Conservation (phyloP, 306 rosid genomes). For the Canavalia ensiformis region DNA sequence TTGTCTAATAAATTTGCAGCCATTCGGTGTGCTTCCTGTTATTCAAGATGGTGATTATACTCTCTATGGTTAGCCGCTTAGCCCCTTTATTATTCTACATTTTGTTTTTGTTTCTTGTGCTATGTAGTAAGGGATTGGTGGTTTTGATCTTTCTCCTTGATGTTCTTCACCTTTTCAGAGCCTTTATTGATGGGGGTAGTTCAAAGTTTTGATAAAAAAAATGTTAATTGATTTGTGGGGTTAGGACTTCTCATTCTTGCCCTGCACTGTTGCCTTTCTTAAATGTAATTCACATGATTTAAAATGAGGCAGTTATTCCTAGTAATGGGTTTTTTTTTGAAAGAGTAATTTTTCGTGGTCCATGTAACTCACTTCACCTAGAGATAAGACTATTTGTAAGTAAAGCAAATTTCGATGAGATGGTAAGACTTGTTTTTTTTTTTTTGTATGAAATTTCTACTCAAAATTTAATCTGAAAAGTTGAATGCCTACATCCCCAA, state of each 20-base stretch:
- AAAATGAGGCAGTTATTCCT: background rate
- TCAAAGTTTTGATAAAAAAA: background rate
- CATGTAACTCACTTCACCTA: background rate
- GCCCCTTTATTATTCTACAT: background rate
- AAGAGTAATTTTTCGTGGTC: no score
- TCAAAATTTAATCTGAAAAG: background rate
- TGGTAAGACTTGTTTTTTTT: background rate
- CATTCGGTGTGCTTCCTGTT: conserved; percentile 61
- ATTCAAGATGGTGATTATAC: conserved; percentile 62
- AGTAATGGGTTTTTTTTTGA: background rate
- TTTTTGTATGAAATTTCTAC: background rate
- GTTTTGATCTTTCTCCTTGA: conserved; percentile 11
- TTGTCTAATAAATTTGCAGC: conserved; percentile 26
- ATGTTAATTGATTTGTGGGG: background rate
- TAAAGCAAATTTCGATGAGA: background rate
- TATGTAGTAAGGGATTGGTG: background rate
- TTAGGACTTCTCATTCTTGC: background rate
- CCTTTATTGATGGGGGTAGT: background rate
- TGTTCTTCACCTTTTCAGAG: background rate
- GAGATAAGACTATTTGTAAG: no score
- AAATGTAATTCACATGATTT: background rate
- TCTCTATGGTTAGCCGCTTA: conserved; percentile 49
- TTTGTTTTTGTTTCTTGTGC: background rate
- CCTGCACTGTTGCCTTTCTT: background rate
- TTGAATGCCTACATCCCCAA: background rate